Percentiles rank a stretch among this genome's conserved stretches.
phyloP scores from a whole-genome alignment of 768 basidiomycete genomes.

The Tricholoma terreum region DNA sequence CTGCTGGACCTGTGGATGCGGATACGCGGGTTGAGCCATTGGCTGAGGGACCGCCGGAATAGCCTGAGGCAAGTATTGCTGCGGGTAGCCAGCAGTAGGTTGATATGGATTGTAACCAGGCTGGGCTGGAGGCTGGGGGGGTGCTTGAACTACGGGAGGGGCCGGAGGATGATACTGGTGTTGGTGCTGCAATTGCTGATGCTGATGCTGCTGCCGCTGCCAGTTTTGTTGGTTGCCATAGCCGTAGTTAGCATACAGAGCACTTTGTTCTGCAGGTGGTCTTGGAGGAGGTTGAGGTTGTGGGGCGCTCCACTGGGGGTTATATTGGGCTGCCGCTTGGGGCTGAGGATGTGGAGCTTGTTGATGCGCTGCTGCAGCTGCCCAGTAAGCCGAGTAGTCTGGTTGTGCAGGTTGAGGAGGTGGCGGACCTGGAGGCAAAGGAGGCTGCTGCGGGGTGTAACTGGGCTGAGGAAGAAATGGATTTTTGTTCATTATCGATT shows the following conservation, averaged over 20 bases:
- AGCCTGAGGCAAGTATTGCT: constrained; percentile 65
- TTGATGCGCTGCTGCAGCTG: constrained; percentile 49
- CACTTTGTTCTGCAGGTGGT: constrained; percentile 75
- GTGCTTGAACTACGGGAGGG: constrained; percentile 50
- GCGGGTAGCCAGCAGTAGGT: constrained; percentile 60
- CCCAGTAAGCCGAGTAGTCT: constrained; percentile 81
- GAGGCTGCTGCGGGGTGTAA: constrained; percentile 71
- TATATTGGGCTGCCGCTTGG: constrained; percentile 48
- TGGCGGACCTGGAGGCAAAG: constrained; percentile 77
- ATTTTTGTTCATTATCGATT: constrained; percentile 72
- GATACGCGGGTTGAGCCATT: constrained; percentile 48
- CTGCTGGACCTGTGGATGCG: constrained; percentile 39
- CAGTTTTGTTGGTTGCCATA: constrained; percentile 69
- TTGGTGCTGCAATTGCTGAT: constrained; percentile 42
- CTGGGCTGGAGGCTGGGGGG: constrained; percentile 52
- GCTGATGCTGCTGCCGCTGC: constrained; percentile 65
- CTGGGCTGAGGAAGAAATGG: constrained; percentile 71
- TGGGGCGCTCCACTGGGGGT: constrained; percentile 63
- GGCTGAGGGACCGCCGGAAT: constrained; percentile 47
- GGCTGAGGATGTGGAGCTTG: constrained; percentile 51
- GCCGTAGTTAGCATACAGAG: constrained; percentile 88
- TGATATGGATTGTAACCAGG: constrained; percentile 77
- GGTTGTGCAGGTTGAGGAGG: constrained; percentile 64
- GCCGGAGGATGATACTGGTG: constrained; percentile 52
- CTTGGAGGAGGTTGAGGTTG: constrained; percentile 48